Conservation (phyloP, 2,329 filamentous ascomycete species). For the Dactylellina sp. region DNA sequence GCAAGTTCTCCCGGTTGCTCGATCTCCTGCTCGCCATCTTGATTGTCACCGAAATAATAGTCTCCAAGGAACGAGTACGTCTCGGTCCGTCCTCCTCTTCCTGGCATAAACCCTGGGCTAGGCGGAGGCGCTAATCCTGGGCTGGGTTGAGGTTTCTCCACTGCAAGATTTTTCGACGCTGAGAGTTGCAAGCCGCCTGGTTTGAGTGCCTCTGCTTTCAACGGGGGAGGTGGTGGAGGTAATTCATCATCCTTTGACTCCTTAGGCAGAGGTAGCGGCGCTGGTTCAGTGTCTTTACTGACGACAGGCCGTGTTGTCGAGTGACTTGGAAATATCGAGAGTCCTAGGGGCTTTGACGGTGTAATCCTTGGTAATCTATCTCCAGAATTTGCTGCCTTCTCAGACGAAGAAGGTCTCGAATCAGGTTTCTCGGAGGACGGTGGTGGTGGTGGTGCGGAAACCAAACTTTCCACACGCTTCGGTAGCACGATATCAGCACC, state of each 20-base stretch:
- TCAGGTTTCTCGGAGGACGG: slow-evolving; percentile 12
- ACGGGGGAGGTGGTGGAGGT: slow-evolving; percentile 23
- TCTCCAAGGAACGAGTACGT: slow-evolving; percentile 56
- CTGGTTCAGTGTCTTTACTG: slow-evolving; percentile 4
- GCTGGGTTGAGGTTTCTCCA: slow-evolving; percentile 41
- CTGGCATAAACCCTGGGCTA: slow-evolving; percentile 42
- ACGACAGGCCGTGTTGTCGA: slow-evolving; percentile 21
- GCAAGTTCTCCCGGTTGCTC: slow-evolving; percentile 4
- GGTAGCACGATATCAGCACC: slow-evolving; percentile 14
- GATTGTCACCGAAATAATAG: slow-evolving; percentile 50
- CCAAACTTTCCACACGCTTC: slow-evolving; percentile 34
- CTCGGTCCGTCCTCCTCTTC: slow-evolving; percentile 36
- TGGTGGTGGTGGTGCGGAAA: background rate
- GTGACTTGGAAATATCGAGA: slow-evolving; percentile 44
- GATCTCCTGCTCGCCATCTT: slow-evolving; percentile 17
- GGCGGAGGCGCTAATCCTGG: slow-evolving; percentile 36
- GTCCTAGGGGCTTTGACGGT: slow-evolving; percentile 29
- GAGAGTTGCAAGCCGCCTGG: slow-evolving; percentile 31
- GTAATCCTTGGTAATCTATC: slow-evolving; percentile 28
- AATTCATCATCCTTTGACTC: slow-evolving; percentile 23
- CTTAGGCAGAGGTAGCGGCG: slow-evolving; percentile 10
- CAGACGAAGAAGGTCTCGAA: slow-evolving; percentile 7
- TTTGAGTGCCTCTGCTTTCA: slow-evolving; percentile 8
- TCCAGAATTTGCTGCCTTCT: slow-evolving; percentile 4
- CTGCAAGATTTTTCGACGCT: slow-evolving; percentile 15